Percentiles rank a stretch among this genome's conserved stretches.
phyloP scores from a whole-genome alignment of 164 flowering plant genomes.

The Houttuynia cordata region DNA sequence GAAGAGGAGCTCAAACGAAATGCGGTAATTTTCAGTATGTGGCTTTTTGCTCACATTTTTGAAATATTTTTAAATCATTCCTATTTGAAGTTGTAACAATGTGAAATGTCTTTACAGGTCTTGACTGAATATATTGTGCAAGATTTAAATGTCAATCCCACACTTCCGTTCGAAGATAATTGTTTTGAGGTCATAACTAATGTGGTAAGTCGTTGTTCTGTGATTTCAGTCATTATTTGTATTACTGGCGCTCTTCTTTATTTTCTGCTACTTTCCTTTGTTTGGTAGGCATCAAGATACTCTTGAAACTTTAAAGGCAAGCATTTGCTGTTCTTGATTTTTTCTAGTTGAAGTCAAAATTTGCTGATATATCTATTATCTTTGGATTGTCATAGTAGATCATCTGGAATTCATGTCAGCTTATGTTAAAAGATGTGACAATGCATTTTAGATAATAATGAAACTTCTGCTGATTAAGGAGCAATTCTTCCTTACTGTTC shows the following conservation, averaged over 20 bases:
- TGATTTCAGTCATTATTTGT: not conserved
- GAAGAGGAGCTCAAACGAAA: conserved; percentile 83
- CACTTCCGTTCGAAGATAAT: conserved; percentile 77
- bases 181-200: conserved; percentile 84
- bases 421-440: too few relatives aligned
- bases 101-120: conserved; percentile 35
- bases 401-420: too few relatives aligned
- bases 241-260: not conserved
- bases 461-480: too few relatives aligned
- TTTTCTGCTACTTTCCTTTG: not conserved
- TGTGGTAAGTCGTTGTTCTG: conserved; percentile 42
- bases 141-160: conserved; percentile 76
- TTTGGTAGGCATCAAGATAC: not conserved
- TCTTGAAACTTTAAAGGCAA: not conserved
- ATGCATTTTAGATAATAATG: too few relatives aligned
- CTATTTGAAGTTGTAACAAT: not conserved
- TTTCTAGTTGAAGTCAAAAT: too few relatives aligned
- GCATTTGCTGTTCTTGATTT: not conserved
- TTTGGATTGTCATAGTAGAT: not conserved
- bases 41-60: not conserved
- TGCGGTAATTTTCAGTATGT: conserved; percentile 29
- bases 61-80: not conserved
- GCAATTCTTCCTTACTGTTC: too few relatives aligned
- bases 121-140: conserved; percentile 78
- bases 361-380: too few relatives aligned